Base-by-base conservation (phyloP, 805 yeast genomes). In the Wickerhamomyces hampshirensis region DNA sequence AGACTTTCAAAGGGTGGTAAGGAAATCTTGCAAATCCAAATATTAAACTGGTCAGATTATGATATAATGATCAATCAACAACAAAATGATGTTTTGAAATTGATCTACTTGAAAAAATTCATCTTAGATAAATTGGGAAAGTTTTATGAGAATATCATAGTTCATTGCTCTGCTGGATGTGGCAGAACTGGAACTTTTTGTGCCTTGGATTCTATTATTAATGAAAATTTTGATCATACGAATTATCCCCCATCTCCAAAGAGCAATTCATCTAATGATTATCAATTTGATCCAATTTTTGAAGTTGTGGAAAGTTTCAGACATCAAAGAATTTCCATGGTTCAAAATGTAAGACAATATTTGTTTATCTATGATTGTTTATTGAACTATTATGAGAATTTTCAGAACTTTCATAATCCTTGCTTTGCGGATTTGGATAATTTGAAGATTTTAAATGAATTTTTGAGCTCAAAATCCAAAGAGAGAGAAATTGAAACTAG, bases 101-200 rank as follows among this genome's bases (percentile, higher is more conserved):
- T 77, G 17, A 69, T 77, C 21, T 61, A 63, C 33, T 50, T 78
- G 48, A 71, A 74, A 39, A 65, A 68, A 33, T 46, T 66, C 10
- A 54, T 77, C 13, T 58, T 69, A 30, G 45, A 58, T 24, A 40
- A 44, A n/a, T 39, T 57, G 17, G 33, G 34, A 3, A 39, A 26
- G n/a, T 40, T 38, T 29, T 29, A 42, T 6, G 39, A 48, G 6
- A 55, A 63, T 1, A 69, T 79, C 5, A 55, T 87, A 31, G 84
- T 84, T 18, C 98, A 91, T 60, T 91, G 98, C 55, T 86, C 96
- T 6, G 98, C 98, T 2, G 98, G 98, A 0, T 88, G 95, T 54
- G 98, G 98, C 14, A 68, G 98, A 39, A 87, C 98, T 0, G 98
- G 98, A 2, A 84, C 96, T 2, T 82, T 80, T 53, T 77, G 88